phyloP scores from a whole-genome alignment of 345 rosid species.

The Limnanthes douglasii region DNA sequence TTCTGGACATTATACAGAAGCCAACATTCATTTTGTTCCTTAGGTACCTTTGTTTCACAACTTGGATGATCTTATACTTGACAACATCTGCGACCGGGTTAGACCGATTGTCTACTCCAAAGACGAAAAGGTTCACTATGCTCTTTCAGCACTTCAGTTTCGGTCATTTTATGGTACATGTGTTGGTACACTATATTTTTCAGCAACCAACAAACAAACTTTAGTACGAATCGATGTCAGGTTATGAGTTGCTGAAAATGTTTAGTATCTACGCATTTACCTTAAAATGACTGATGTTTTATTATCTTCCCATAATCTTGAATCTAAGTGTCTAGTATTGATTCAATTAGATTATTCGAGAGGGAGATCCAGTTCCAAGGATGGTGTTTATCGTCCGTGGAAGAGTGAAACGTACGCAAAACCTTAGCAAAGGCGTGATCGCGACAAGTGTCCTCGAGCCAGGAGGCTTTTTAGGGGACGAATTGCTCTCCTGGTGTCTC shows the following conservation, averaged over 20 bases:
- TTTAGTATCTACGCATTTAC: too few species aligned
- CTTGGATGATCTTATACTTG: conserved; percentile 73
- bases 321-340: neutral
- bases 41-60: conserved; percentile 77
- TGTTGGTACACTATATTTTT: too few species aligned
- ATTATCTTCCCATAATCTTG: neutral
- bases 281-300: too few species aligned
- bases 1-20: too few species aligned
- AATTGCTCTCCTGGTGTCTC: conserved; percentile 87
- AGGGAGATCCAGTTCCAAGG: conserved; percentile 84
- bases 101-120: conserved; percentile 60
- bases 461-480: conserved; percentile 82
- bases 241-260: too few species aligned
- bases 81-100: conserved; percentile 84
- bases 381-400: conserved; percentile 66
- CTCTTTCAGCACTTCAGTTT: neutral
- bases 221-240: too few species aligned
- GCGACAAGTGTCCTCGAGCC: conserved; percentile 57
- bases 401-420: conserved; percentile 38
- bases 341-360: conserved; percentile 54
- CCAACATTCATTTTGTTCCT: neutral
- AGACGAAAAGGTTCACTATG: conserved; percentile 59
- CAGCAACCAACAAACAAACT: too few species aligned
- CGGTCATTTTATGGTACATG: neutral
- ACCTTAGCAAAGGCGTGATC: conserved; percentile 57